phyloP scores from a whole-genome alignment of 192 early-diverging fungal genomes.

The Backusella circina region DNA sequence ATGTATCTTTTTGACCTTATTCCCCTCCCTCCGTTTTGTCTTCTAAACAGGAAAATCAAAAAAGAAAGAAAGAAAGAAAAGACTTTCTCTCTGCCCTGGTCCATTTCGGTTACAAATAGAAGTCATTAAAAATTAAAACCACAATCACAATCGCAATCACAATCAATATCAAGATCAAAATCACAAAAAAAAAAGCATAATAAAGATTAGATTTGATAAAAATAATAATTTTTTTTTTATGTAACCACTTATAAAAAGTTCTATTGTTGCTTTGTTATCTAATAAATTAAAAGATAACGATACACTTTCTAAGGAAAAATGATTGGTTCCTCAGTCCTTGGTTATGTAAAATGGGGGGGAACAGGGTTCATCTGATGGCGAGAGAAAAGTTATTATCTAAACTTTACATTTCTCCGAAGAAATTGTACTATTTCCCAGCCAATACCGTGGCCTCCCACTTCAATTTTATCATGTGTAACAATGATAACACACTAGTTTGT shows the following conservation, averaged over 20 bases:
- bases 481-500: background rate
- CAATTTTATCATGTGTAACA: background rate
- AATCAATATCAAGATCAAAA: background rate
- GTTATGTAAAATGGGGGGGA: background rate
- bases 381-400: background rate
- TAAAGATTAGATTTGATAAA: background rate
- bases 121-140: background rate
- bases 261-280: background rate
- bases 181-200: background rate
- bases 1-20: background rate
- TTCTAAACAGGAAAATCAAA: background rate
- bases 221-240: background rate
- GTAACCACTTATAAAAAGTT: background rate
- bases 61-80: background rate
- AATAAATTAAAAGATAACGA: conserved; percentile 5
- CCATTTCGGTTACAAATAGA: background rate
- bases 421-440: background rate
- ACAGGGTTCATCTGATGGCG: background rate
- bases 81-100: background rate
- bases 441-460: background rate
- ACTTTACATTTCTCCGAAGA: background rate
- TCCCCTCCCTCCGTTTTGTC: background rate
- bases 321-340: background rate
- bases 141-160: background rate
- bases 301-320: background rate